Conservation (phyloP, 176 grass and related monocot species). For the Saccharum spontaneum region DNA sequence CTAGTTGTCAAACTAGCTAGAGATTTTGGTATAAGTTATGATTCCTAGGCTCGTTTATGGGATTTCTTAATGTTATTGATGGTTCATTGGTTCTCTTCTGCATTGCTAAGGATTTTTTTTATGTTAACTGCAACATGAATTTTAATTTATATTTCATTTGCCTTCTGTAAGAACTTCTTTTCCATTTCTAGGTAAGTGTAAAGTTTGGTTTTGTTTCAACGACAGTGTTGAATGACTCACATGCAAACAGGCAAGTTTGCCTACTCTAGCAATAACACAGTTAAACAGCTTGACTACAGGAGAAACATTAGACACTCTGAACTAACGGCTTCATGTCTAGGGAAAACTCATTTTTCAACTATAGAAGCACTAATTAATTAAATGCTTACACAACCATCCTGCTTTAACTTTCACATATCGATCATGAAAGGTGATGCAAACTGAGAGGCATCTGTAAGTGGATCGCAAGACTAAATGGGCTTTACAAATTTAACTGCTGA, state of each 20-base stretch:
- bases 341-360: neutral
- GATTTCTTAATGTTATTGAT: neutral
- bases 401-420: neutral
- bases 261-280: neutral
- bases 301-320: neutral
- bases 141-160: neutral
- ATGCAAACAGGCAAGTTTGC: neutral
- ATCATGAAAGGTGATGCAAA: neutral
- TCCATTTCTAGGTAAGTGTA: neutral
- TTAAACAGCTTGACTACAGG: neutral
- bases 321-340: neutral
- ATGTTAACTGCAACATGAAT: neutral
- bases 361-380: neutral
- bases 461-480: neutral
- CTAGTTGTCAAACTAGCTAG: neutral
- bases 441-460: neutral
- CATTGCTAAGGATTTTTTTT: neutral
- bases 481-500: neutral
- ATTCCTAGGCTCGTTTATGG: neutral
- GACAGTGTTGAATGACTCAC: neutral
- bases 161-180: neutral
- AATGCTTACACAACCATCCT: conserved; percentile 14
- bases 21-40: neutral
- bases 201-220: neutral
- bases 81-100: neutral